These are phyloP conservation scores for Cubamyces sp. DNA, from an alignment of 768 basidiomycete genomes.

Conservation along the genomic window DNA sequence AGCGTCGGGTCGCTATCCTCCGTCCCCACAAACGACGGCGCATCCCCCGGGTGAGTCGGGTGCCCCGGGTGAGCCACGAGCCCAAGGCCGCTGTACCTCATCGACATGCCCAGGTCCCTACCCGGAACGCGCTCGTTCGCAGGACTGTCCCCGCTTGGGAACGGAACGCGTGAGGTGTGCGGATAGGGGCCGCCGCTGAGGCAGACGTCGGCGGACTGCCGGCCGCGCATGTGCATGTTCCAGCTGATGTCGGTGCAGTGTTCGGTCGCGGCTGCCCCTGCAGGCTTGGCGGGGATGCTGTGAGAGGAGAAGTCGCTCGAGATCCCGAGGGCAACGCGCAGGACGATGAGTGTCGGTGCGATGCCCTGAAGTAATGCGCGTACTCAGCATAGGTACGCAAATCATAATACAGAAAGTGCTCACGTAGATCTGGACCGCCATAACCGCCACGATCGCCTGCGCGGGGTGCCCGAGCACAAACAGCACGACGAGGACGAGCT, in stretches of 20 bases:
- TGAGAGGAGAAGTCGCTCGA: conserved; percentile 13
- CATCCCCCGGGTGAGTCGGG: neutral
- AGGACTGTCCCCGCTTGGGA: too few species aligned
- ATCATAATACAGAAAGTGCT: conserved; percentile 36
- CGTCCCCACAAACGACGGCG: conserved; percentile 4
- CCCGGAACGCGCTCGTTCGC: neutral
- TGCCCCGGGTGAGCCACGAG: too few species aligned
- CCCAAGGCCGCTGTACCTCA: too few species aligned
- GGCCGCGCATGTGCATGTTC: neutral
- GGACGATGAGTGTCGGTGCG: conserved; percentile 30
- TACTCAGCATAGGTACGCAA: conserved; percentile 39
- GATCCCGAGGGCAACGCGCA: conserved; percentile 27
- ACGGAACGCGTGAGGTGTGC: too few species aligned
- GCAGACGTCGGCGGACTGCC: neutral
- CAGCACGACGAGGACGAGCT: conserved; percentile 43
- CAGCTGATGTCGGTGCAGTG: conserved; percentile 4
- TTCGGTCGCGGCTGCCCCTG: neutral
- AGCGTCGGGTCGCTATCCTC: conserved; percentile 12
- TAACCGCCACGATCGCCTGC: conserved; percentile 39
- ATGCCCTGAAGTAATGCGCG: conserved; percentile 35
- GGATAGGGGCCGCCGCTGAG: too few species aligned
- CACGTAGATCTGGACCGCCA: conserved; percentile 47
- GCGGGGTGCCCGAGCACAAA: conserved; percentile 40
- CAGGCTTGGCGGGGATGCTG: neutral
- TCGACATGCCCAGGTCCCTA: too few species aligned